phyloP scores from a whole-genome alignment of 495 filamentous ascomycete genomes.

The Thozetella sp. region DNA sequence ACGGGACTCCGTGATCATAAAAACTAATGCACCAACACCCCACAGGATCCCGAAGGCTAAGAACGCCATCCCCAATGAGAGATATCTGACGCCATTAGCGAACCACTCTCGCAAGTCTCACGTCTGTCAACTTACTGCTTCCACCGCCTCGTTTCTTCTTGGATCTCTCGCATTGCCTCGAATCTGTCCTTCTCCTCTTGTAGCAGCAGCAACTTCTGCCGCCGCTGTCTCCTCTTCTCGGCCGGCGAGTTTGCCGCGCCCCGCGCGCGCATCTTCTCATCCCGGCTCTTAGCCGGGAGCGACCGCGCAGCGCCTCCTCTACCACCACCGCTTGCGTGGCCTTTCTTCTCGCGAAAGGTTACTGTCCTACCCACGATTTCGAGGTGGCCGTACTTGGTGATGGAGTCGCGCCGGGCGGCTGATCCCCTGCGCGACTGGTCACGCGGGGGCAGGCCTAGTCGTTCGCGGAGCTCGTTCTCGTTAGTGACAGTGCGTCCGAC shows the following conservation, averaged over 20 bases:
- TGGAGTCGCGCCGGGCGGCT: constrained; percentile 11
- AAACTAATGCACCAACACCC: constrained; percentile 71
- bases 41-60: constrained; percentile 66
- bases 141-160: constrained; percentile 59
- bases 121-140: constrained; percentile 38
- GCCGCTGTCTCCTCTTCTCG: constrained; percentile 58
- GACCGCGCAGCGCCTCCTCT: constrained; percentile 16
- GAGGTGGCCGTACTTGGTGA: constrained; percentile 34
- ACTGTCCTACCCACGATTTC: constrained; percentile 34
- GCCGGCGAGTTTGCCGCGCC: constrained; percentile 51
- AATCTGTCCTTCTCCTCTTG: constrained; percentile 68
- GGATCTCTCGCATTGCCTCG: constrained; percentile 73
- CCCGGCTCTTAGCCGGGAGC: constrained; percentile 11
- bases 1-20: constrained; percentile 44
- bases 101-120: background rate
- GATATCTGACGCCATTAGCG: constrained; percentile 39
- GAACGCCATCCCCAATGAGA: constrained; percentile 58
- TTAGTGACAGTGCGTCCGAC: constrained; percentile 54
- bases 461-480: constrained; percentile 40
- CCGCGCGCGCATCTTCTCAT: constrained; percentile 43
- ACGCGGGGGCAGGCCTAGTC: constrained; percentile 36
- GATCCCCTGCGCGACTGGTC: constrained; percentile 3
- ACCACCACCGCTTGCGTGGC: constrained; percentile 7
- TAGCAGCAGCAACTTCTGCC: constrained; percentile 51
- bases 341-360: constrained; percentile 30